Percentiles rank a stretch among this genome's conserved stretches.
Evolutionary conservation across 306 rosid genomes (phyloP).

Genomic region (Mucuna pruriens): DNA sequence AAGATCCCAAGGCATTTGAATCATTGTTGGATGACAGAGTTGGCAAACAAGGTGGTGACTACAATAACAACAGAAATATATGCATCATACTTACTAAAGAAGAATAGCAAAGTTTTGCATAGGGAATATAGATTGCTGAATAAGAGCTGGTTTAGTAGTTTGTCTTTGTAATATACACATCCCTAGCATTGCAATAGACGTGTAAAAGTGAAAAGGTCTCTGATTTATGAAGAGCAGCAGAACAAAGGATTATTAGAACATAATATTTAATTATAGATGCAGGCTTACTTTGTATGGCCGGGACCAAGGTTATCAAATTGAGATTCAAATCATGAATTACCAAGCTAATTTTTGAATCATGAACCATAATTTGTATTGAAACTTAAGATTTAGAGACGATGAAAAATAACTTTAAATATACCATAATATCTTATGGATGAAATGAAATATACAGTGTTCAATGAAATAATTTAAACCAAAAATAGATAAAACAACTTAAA

Average conservation of each 20-base stretch:
- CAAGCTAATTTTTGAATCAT: no score
- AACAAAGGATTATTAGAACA: neutral
- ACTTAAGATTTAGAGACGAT: no score
- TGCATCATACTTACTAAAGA: slow-evolving; percentile 13
- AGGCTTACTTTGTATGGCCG: neutral
- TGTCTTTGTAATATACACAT: neutral
- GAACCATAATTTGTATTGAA: no score
- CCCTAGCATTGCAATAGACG: neutral
- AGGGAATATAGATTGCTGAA: slow-evolving; percentile 8
- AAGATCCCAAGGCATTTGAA: slow-evolving; percentile 64
- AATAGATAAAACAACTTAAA: no score
- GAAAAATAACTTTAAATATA: no score
- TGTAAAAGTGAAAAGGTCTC: neutral
- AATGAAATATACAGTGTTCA: no score
- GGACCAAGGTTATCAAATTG: no score
- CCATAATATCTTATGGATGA: no score
- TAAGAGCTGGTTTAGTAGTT: slow-evolving; percentile 9
- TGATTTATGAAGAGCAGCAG: slow-evolving; percentile 5
- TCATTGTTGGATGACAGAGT: slow-evolving; percentile 56
- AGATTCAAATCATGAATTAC: no score
- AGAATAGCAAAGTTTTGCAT: neutral
- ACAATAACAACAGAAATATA: slow-evolving; percentile 39
- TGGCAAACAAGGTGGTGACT: slow-evolving; percentile 90
- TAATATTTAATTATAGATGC: neutral
- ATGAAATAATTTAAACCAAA: no score